Evolutionary conservation across 2,329 filamentous ascomycete genomes (phyloP), one percentile per base, ranked within the genome.

Genomic region (Parascedosporium putredinis): DNA sequence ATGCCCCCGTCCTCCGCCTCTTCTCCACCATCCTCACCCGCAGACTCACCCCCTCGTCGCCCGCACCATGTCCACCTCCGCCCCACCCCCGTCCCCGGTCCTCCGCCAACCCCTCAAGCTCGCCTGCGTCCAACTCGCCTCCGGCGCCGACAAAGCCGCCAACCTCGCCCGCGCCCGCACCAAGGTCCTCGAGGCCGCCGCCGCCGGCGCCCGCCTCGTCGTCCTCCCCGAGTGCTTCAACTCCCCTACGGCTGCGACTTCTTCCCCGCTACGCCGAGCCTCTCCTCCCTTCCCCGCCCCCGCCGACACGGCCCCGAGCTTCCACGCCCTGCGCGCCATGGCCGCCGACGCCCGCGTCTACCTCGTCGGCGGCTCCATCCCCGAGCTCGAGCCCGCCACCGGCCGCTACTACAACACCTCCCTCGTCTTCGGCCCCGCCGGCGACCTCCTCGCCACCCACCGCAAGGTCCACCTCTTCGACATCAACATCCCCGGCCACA

Each of bases 191-290:
- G 83, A 88, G 64, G 91, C 93, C 4, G 84, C 88, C 22, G 66
- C 72, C 23, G 71, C 71, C 3, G 91, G 91, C 57, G 88, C 91
- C 53, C 81, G 86, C 51, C 81, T 98, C 52, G 83, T 97, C 56
- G 88, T 97, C 29, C 79, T 98, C 16, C 93, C 93, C 31, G 93
- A 98, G 72, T 98, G 93, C 75, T 98, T 98, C 81, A 98, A 98
- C 73, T 94, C 87, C 38, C 93, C 7, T 98, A 98, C 68, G 93
- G 93, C 57, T 61, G 83, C 56, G 67, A 88, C 61, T 90, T 84
- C 74, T 98, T 98, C 69, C 84, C 49, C 79, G 83, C 53, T 97
- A 97, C 66, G 90, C 93, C 57, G 93, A 98, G 68, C 84, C 81
- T 1, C 81, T 97, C n/a, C 68, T 71, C 45, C 88, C 88, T 1